Conservation (phyloP, 2,329 filamentous ascomycete species). For the Grosmannia serpens region DNA sequence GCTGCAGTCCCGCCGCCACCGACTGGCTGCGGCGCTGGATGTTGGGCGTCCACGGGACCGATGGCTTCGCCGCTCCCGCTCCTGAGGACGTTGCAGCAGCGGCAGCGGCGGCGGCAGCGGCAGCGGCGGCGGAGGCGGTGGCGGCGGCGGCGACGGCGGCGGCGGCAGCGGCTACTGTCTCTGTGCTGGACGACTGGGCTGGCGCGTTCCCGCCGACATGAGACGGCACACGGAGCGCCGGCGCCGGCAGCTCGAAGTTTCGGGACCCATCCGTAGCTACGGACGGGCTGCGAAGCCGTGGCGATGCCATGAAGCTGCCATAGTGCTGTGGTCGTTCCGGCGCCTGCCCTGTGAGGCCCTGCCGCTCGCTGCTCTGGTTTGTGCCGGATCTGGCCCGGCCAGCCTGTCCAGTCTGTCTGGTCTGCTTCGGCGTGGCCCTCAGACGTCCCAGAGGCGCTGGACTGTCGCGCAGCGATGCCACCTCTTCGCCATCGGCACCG, state of each 20-base stretch:
- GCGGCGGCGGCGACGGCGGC: not conserved
- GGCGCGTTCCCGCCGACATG: not conserved
- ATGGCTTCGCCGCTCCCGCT: not conserved
- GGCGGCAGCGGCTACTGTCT: not conserved
- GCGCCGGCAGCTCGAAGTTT: constrained; percentile 41
- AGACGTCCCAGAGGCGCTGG: constrained; percentile 17
- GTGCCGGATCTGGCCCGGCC: not conserved
- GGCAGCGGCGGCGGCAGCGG: no score
- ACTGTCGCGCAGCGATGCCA: constrained; percentile 13
- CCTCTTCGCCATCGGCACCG: constrained; percentile 9
- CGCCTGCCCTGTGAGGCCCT: constrained; percentile 26
- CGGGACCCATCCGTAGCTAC: constrained; percentile 11
- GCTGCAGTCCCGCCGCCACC: constrained; percentile 6
- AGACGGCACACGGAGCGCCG: constrained; percentile 31
- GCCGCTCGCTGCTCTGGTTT: constrained; percentile 21
- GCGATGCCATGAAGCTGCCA: constrained; percentile 39
- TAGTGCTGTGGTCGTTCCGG: constrained; percentile 31
- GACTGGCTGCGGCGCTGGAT: constrained; percentile 25
- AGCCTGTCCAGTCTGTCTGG: not conserved
- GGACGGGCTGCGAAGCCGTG: constrained; percentile 18
- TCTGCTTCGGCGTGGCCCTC: not conserved
- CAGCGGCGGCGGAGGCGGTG: no score
- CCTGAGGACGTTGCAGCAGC: no score
- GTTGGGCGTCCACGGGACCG: not conserved
- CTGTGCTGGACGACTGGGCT: not conserved